Base-by-base conservation (phyloP, 768 basidiomycete species). In the Leccinum rimulosum region DNA sequence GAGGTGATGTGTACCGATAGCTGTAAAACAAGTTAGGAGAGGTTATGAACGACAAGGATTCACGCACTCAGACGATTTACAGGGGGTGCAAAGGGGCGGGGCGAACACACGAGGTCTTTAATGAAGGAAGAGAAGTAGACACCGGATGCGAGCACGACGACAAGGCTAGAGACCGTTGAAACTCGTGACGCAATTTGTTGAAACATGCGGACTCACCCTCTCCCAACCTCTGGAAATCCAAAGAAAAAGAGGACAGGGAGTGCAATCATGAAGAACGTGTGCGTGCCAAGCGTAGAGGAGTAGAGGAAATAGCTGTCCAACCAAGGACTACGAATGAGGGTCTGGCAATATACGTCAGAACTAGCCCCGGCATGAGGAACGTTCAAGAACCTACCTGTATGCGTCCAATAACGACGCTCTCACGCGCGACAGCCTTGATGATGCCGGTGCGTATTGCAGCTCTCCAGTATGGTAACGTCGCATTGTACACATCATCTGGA, bases 211-310 rank as follows among this genome's bases (percentile, higher is more conserved):
- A 78, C 87, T 63, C 68, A 93, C 93, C 87, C 93, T 66, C 85
- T 73, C 12, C 89, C 93, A 45, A 87, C 75, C 45, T 86, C 81
- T 3, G 76, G 77, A 63, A 85, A 81, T 0, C 95, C 95, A 68
- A 96, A 97, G 79, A 95, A 98, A 68, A 89, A 96, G 61, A 93
- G 80, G 0, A 86, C 77, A 0, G 96, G 96, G 6, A 99, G 77
- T 60, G 90, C 82, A 33, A 85, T 83, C 89, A 96, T 93, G 80
- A 98, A 98, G 76, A 95, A 98, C 0, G 90, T 93, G 66, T 94
- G 93, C 1, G 91, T 93, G 0, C 84, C 93, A 10, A 93, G 77
- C 0, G 87, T 80, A 0, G 90, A 92, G 0, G 89, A 85, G 62
- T 94, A 89, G 33, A 95, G 83, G 68, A 95, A 95, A 67, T 92